Evolutionary conservation across 1,284 basidiomycete genomes (phyloP), one percentile per base, ranked within the genome.

Genomic region (Pyrrhoderma noxium): DNA sequence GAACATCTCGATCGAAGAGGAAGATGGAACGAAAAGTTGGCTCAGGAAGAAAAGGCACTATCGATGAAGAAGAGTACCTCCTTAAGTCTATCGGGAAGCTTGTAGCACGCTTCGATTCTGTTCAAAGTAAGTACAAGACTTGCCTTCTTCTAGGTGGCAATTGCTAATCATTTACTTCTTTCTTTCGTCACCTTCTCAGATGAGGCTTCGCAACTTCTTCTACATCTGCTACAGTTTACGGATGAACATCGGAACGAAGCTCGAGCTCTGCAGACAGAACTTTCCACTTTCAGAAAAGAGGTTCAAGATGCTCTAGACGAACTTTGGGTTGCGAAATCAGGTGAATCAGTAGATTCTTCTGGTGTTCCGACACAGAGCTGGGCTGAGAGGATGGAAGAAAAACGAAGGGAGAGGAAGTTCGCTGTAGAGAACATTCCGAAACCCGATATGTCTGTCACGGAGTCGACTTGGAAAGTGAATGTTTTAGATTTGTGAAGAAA

Each of bases 1-100:
- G 74, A 19, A 87, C 78, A 47, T 86, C 86, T 34, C 77, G 86
- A 57, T 85, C 82, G 36, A 81, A 89, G 65, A 70, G 88, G 37
- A 92, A 93, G 63, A 76, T 85, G 63, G 89, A 90, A 57, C 75
- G 90, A 51, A 95, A 94, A 64, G 77, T 88, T 16, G 89, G 85
- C 3, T 87, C 86, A 0, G 95, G 96, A 0, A 74, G 88, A 53
- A 98, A 96, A 65, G 96, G 96, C 1, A 96, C 93, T 0, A 85
- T 96, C 0, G 93, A 96, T 62, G 96, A 99, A 66, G 94, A 98
- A 69, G 91, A 93, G 62, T 99, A 99, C 62, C 77, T 99, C 3
- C 77, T 98, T 43, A 83, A 78, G 43, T 92, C 89, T 3, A 67
- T 97, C 45, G 77, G 79, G 1, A 91, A 95, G 60, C 74, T 97